These are phyloP conservation scores for Termitomyces heimii DNA, from an alignment of 768 basidiomycete genomes.

Conservation along the genomic window DNA sequence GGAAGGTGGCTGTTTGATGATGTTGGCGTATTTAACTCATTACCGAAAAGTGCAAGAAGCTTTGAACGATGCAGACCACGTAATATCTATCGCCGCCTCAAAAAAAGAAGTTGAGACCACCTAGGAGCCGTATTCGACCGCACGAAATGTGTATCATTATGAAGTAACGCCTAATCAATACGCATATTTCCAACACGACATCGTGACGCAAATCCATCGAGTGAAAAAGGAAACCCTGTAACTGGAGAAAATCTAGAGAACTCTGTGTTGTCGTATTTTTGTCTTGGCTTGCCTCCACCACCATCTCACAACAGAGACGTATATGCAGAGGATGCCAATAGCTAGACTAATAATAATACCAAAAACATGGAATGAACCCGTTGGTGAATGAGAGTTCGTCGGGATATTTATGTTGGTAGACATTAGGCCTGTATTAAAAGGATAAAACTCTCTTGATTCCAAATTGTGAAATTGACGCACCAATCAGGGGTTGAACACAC, in stretches of 20 bases:
- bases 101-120: slow-evolving; percentile 12
- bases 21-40: background rate
- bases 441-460: background rate
- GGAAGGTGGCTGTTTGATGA: slow-evolving; percentile 2
- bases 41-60: slow-evolving; percentile 32
- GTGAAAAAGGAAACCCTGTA: background rate
- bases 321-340: slow-evolving; percentile 36
- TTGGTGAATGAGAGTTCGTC: slow-evolving; percentile 32
- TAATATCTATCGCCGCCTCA: slow-evolving; percentile 22
- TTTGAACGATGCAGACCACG: slow-evolving; percentile 32
- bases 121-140: background rate
- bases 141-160: background rate
- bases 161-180: background rate
- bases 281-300: slow-evolving; percentile 57
- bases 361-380: slow-evolving; percentile 46
- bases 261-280: slow-evolving; percentile 24
- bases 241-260: background rate
- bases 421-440: slow-evolving; percentile 43
- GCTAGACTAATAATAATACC: slow-evolving; percentile 44
- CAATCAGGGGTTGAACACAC: slow-evolving; percentile 54
- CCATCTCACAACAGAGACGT: slow-evolving; percentile 42
- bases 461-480: slow-evolving; percentile 28
- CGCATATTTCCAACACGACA: background rate
- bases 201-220: background rate
- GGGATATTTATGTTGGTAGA: slow-evolving; percentile 68